phyloP scores from a whole-genome alignment of 2,329 filamentous ascomycete genomes.

The Talaromyces rugulosus region DNA sequence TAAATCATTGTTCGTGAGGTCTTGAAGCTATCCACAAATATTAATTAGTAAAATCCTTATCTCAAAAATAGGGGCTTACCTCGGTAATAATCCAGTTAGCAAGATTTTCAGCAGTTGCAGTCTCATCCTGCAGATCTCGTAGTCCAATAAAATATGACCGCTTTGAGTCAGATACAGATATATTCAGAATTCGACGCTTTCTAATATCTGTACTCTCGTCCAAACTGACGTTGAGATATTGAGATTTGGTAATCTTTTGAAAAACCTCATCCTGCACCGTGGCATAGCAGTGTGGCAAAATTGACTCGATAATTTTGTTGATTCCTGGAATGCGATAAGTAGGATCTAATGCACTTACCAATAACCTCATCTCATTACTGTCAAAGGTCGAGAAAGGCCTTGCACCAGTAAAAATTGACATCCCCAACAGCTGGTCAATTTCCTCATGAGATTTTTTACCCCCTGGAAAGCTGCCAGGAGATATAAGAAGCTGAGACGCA shows the following conservation, averaged over 20 bases:
- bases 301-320: neutral
- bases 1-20: neutral
- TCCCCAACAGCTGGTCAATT: neutral
- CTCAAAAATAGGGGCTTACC: neutral
- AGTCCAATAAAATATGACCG: neutral
- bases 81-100: neutral
- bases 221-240: neutral
- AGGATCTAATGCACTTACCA: too few relatives aligned
- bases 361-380: too few relatives aligned
- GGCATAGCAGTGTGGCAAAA: neutral
- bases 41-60: neutral
- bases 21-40: neutral
- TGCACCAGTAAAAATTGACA: constrained; percentile 18
- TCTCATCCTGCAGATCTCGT: neutral
- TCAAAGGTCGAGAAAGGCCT: constrained; percentile 19
- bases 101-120: neutral
- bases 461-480: neutral
- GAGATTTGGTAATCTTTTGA: neutral
- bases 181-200: neutral
- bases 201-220: neutral
- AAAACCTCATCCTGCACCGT: neutral
- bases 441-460: neutral
- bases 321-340: too few relatives aligned
- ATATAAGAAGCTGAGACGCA: neutral
- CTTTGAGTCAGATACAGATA: neutral